Base-by-base conservation (phyloP, 192 early-diverging fungal genomes). In the Coemansia guatemalensis region DNA sequence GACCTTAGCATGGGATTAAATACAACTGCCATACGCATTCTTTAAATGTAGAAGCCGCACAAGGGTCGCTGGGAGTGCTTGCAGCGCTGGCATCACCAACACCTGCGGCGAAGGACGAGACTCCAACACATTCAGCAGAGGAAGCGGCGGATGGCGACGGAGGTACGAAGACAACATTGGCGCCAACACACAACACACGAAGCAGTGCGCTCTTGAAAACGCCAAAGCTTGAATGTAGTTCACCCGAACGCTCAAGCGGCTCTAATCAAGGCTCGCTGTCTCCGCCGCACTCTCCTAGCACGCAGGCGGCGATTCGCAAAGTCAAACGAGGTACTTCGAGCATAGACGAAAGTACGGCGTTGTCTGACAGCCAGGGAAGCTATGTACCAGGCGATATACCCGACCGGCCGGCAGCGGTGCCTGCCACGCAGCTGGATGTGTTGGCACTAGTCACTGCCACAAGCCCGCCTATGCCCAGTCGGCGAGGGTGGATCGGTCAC, bases 401-500 rank as follows among this genome's bases (percentile, higher is more conserved):
- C 2, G 5, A 21, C 21, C 64, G 56, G 26, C 56, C 62, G 1
- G 26, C 58, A 6, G 72, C 72, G 9, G 71, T 71, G 27, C 78
- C 73, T 8, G 73, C 78, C 3, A 75, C 73, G 8, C 78, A 81
- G 60, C 67, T 81, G 2, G 78, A 81, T 11, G 78, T 81, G 1
- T 48, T 81, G 41, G 78, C 78, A 24, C 64, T 81, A 17, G 78
- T 81, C 20, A 81, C 78, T 11, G 78, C 78, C 8, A 81, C 78
- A 33, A 81, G 78, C 60, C 78, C 78, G 49, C 78, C 78, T 3
- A 75, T 81, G 73, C 78, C 78, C 21, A 75, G 78, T 22, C 78
- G 73, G 9, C 61, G 64, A 29, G 58, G 64, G 26, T 81, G 78
- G 78, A 52, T n/a, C 5, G 62, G 53, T 9, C 66, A 71, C 21